Conservation (phyloP, 441 rosid species). For the Populus trichocarpa region DNA sequence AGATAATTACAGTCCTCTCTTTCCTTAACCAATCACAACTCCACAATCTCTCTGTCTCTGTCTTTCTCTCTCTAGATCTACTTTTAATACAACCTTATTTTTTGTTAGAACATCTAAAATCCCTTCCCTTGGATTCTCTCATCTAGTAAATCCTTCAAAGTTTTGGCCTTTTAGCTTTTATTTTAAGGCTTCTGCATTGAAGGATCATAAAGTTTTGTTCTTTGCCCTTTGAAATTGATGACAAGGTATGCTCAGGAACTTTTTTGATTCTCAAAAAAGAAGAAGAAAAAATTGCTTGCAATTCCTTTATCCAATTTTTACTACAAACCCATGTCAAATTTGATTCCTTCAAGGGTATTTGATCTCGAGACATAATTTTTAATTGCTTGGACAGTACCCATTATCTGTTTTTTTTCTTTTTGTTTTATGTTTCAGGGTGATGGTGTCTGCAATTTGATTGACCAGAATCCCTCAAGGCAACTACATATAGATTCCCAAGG, state of each 20-base stretch:
- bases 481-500: conserved; percentile 9
- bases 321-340: not conserved
- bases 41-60: conserved; percentile 4
- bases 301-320: not conserved
- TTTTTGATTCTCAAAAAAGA: not conserved
- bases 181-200: conserved; percentile 23
- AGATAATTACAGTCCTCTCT: conserved; percentile 6
- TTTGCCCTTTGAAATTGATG: conserved; percentile 8
- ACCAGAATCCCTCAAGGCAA: not conserved
- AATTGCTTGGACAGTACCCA: not conserved
- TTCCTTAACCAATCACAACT: conserved; percentile 22
- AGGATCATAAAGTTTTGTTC: conserved; percentile 28
- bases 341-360: not conserved
- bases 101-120: conserved; percentile 14
- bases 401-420: not conserved
- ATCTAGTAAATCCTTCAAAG: conserved; percentile 16
- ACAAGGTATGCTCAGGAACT: conserved; percentile 20
- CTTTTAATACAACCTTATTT: conserved; percentile 15
- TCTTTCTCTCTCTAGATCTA: conserved; percentile 27
- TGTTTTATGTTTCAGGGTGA: conserved; percentile 9
- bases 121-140: not conserved
- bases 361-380: not conserved
- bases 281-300: not conserved
- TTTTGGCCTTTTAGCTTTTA: conserved; percentile 9
- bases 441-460: conserved; percentile 21